Evolutionary conservation across 2,329 filamentous ascomycete species (phyloP).

Genomic region (Aspergillus sclerotialis): DNA sequence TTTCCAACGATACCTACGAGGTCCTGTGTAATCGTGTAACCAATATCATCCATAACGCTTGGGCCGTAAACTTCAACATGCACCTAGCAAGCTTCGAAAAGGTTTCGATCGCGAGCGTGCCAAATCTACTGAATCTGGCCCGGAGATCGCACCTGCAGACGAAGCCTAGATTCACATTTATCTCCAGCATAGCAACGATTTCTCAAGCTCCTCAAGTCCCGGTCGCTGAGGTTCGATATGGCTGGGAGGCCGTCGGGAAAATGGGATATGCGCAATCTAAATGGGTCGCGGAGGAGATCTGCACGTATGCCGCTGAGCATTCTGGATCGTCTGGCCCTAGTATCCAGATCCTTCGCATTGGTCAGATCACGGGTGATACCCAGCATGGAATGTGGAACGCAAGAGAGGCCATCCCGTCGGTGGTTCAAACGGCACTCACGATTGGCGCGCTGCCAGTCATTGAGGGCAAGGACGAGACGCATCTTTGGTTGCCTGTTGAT

Average conservation of each 20-base stretch:
- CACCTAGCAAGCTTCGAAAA: slow-evolving; percentile 49
- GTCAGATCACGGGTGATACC: slow-evolving; percentile 30
- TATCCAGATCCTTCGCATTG: slow-evolving; percentile 22
- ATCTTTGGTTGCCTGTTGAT: slow-evolving; percentile 40
- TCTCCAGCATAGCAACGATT: slow-evolving; percentile 39
- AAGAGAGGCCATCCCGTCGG: slow-evolving; percentile 42
- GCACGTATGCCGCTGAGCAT: slow-evolving; percentile 19
- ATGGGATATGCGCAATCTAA: slow-evolving; percentile 40
- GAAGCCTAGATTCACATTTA: slow-evolving; percentile 41
- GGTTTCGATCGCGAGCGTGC: slow-evolving; percentile 45
- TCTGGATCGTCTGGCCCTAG: slow-evolving; percentile 18
- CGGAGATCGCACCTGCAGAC: slow-evolving; percentile 21
- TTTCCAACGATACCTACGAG: slow-evolving; percentile 36
- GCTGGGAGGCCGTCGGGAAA: slow-evolving; percentile 24
- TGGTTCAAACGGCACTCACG: slow-evolving; percentile 41
- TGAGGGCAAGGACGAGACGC: slow-evolving; percentile 37
- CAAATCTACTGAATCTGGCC: slow-evolving; percentile 36
- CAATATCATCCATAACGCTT: slow-evolving; percentile 56
- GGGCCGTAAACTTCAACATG: slow-evolving; percentile 59
- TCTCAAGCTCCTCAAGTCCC: slow-evolving; percentile 20
- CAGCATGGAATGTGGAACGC: slow-evolving; percentile 15
- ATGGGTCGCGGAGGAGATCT: slow-evolving; percentile 30
- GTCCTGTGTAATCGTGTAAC: slow-evolving; percentile 38
- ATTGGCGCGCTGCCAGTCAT: slow-evolving; percentile 41
- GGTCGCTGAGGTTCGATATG: slow-evolving; percentile 27